Base-by-base conservation (phyloP, 306 rosid species). In the Fagus sylvatica region DNA sequence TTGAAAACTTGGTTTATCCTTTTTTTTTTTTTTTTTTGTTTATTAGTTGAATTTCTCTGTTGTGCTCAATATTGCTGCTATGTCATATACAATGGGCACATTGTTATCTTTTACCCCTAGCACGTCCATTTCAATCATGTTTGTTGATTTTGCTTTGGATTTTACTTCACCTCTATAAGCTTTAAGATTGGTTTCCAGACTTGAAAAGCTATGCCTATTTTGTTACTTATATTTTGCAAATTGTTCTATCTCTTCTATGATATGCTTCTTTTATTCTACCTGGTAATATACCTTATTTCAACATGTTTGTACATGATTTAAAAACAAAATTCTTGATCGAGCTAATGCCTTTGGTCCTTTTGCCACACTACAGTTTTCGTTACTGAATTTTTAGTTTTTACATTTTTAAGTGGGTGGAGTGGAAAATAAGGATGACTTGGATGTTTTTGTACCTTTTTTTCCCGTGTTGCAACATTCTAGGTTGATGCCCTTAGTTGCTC, bases 361-460 rank as follows among this genome's bases (percentile, higher is more conserved):
- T 9, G 8, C 8, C 64, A 1, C 32, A 9, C 37, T n/a, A 22
- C 32, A 46, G 12, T 28, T 28, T 11, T 57, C 11, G 6, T 57
- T 22, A 28, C 64, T n/a, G 12, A 57, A 57, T 8, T 57, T 19
- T 28, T 51, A 51, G 34, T 59, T 61, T n/a, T 32, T 32, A 41
- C 37, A 28, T 57, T 39, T 73, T 55, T 43, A 51, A 7, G 41
- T 43, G 48, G 53, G 42, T 59, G 68, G 56, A 17, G 42, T 59
- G 68, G 56, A 17, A 61, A 74, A 42, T 34, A 61, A 74, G 69
- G 42, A n/a, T 53, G 79, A 37, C 66, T 22, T 65, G 13, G 54
- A 53, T 51, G 36, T 56, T 22, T 40, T 17, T 49, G 11, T 12
- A n/a, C 3, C 2, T 69, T 57, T 3, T n/a, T 57, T 9, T n/a